Conservation (phyloP, 441 rosid genomes). For the Bocquillonia castaneifolia region DNA sequence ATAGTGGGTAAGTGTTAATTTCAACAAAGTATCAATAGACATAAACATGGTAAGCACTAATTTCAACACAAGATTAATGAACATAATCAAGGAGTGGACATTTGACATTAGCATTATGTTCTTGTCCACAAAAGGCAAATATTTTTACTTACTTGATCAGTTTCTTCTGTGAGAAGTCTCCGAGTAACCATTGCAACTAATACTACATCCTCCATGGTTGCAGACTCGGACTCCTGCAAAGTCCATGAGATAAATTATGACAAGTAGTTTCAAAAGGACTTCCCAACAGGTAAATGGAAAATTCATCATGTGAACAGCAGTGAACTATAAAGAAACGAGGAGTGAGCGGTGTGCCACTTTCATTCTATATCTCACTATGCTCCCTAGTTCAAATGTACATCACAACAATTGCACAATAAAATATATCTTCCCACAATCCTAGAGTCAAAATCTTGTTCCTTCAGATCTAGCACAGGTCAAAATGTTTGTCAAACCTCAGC, state of each 20-base stretch:
- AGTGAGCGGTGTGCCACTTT: not conserved
- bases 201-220: slow-evolving; percentile 69
- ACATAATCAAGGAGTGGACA: not conserved
- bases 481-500: slow-evolving; percentile 56
- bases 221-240: slow-evolving; percentile 59
- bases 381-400: not conserved
- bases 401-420: not conserved
- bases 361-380: not conserved
- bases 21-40: slow-evolving; percentile 7
- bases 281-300: not conserved
- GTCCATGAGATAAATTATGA: slow-evolving; percentile 15
- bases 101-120: not conserved
- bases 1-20: slow-evolving; percentile 2
- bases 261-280: slow-evolving; percentile 12
- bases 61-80: too few relatives aligned
- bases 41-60: not conserved
- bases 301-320: not conserved
- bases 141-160: slow-evolving; percentile 59
- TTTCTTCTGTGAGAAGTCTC: slow-evolving; percentile 88
- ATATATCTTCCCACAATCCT: not conserved
- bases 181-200: slow-evolving; percentile 79
- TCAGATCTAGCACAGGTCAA: not conserved
- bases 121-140: slow-evolving; percentile 1
- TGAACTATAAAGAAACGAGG: not conserved
- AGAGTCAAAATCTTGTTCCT: not conserved